Evolutionary conservation across 768 basidiomycete species (phyloP).

Genomic region (Mrakia frigida): DNA sequence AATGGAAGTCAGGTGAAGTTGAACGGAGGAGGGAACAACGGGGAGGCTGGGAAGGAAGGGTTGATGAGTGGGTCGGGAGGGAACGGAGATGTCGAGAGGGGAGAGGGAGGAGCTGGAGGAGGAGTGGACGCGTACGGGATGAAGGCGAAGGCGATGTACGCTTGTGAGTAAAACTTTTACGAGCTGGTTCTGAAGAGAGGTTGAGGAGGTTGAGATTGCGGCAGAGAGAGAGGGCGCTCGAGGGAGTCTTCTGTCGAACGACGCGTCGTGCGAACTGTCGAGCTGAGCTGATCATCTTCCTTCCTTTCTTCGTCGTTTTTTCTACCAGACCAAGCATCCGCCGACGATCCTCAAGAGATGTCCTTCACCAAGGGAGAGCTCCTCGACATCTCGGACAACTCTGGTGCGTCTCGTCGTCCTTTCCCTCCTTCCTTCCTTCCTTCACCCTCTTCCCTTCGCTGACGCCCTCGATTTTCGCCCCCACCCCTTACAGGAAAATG

Average conservation of each 20-base stretch:
- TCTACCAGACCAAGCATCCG: conserved; percentile 75
- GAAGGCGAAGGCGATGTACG: conserved; percentile 83
- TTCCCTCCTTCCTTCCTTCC: no score
- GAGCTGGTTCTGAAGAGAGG: conserved; percentile 2
- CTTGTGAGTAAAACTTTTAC: conserved; percentile 58
- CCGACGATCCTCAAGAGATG: conserved; percentile 94
- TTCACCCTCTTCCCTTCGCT: no score
- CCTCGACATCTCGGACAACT: conserved; percentile 85
- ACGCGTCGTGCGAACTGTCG: not conserved
- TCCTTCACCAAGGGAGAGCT: conserved; percentile 88
- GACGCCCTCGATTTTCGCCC: no score
- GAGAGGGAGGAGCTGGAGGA: conserved; percentile 21
- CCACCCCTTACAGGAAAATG: conserved; percentile 40
- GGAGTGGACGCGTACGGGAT: conserved; percentile 50
- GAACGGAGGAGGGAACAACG: conserved; percentile 51
- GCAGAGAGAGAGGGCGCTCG: not conserved
- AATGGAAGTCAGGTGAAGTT: conserved; percentile 42
- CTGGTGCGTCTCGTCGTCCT: conserved; percentile 39
- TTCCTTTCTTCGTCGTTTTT: conserved; percentile 28
- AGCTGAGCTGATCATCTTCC: conserved; percentile 7
- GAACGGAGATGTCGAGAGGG: conserved; percentile 24
- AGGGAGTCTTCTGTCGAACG: not conserved
- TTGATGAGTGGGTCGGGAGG: conserved; percentile 12
- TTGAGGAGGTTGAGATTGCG: not conserved
- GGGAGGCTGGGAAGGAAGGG: conserved; percentile 8